Evolutionary conservation across 1,139 yeast genomes (phyloP), one percentile per base, ranked within the genome.

Genomic region (Kurtzmaniella quercitrusa): DNA sequence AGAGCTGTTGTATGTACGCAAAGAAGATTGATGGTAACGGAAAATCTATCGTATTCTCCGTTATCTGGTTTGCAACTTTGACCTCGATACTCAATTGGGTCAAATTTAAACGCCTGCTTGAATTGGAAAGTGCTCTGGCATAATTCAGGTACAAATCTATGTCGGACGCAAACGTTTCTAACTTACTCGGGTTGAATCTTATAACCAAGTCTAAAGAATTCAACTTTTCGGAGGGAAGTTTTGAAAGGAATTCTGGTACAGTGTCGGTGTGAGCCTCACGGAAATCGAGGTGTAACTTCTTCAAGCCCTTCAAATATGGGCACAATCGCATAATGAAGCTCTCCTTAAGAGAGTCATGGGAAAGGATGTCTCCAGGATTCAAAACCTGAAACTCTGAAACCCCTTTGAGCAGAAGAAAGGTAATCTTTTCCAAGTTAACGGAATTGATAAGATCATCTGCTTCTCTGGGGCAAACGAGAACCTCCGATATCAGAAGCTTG

Each of bases 211-310:
- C 82, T 10, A 79, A 58, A 39, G 70, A 64, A 18, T 50, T 46
- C 12, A 74, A 50, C 27, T 56, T 49, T 29, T 57, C 25, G 8
- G 46, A 34, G 2, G 54, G 50, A 11, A 69, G 41, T 1, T 43
- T 27, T 1, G 39, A 34, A 3, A 79, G 50, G 48, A 79, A 76
- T 0, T 48, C 53, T 0, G 75, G 73, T 0, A 73, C 68, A 2
- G 70, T 60, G 52, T 78, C 82, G 9, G 60, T 56, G 15, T 57
- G 42, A 1, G 72, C 62, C 48, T 79, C 80, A 40, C 78, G 62
- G 44, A 67, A 64, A 50, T 79, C 81, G 1, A 79, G 50, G 18
- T 63, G 59, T 27, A 79, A 52, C 25, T 56, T 55, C 25, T 52
- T 55, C 36, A 76, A 48, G 11, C 48, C 55, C 1, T 25, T 43